These are phyloP conservation scores for Sporothrix euskadiensis DNA, from an alignment of 2,329 filamentous ascomycete species.

Conservation along the genomic window DNA sequence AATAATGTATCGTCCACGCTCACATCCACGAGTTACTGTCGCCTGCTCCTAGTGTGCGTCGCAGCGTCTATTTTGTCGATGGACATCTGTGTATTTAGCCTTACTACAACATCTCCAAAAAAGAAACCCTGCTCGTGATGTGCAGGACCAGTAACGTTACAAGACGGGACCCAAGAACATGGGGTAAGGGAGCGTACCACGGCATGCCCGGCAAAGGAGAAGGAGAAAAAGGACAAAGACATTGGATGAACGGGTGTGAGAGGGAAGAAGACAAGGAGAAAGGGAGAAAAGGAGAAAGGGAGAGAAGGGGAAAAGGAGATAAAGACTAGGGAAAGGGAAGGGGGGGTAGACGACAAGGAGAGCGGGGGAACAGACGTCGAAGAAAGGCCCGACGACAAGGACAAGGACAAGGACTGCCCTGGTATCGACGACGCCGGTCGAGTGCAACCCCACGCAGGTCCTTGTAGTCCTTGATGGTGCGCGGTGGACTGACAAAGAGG, in stretches of 20 bases:
- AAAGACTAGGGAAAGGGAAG: not conserved
- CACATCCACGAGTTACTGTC: not conserved
- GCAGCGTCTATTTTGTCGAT: not conserved
- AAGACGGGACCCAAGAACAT: not conserved
- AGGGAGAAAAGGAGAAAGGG: not conserved
- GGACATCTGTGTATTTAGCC: not conserved
- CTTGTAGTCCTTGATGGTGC: not conserved
- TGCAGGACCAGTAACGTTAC: slow-evolving; percentile 23
- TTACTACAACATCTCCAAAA: not conserved
- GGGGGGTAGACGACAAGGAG: not conserved
- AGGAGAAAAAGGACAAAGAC: not conserved
- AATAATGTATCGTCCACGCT: not conserved
- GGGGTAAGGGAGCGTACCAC: not conserved
- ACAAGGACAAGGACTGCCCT: not conserved
- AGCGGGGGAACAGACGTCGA: not conserved
- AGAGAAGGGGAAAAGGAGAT: not conserved
- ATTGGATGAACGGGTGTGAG: no score
- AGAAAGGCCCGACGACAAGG: not conserved
- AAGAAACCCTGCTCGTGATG: not conserved
- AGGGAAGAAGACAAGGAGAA: not conserved
- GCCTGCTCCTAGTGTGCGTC: not conserved
- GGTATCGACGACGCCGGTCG: not conserved
- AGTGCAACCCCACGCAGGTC: not conserved
- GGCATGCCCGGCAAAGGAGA: not conserved
- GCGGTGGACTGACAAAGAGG: not conserved